Conservation (phyloP, 1,139 yeast genomes). For the Hemisphaericaspora subhashii region DNA sequence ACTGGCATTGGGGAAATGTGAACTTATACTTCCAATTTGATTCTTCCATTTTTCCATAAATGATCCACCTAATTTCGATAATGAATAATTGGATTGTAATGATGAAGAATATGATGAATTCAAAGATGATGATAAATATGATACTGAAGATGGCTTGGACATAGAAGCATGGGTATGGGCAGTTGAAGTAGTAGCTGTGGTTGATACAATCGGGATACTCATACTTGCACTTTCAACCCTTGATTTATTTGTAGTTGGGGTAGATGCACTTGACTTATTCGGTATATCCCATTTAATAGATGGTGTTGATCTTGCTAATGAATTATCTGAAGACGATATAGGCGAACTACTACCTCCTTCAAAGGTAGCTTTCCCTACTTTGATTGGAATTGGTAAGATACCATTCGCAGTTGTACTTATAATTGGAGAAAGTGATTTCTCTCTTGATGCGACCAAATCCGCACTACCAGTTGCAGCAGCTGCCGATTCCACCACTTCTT, state of each 20-base stretch:
- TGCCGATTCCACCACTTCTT: neutral
- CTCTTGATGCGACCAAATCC: neutral
- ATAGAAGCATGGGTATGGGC: conserved; percentile 22
- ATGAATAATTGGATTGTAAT: conserved; percentile 39
- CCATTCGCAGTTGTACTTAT: conserved; percentile 7
- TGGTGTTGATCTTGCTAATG: conserved; percentile 26
- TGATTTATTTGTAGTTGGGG: conserved; percentile 19
- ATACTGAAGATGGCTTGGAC: conserved; percentile 42
- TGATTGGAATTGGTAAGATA: conserved; percentile 33
- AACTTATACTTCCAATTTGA: conserved; percentile 24
- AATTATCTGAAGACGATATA: conserved; percentile 30
- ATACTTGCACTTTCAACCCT: conserved; percentile 13
- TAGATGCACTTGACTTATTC: conserved; percentile 28
- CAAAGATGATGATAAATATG: conserved; percentile 44
- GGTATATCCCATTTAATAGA: conserved; percentile 47
- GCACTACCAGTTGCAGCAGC: neutral
- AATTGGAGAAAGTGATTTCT: neutral
- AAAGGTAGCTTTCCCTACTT: conserved; percentile 5
- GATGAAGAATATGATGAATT: conserved; percentile 38
- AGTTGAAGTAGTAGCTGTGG: conserved; percentile 14
- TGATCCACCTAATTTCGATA: conserved; percentile 45
- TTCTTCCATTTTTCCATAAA: conserved; percentile 49
- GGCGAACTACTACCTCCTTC: conserved; percentile 13
- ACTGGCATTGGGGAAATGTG: conserved; percentile 12
- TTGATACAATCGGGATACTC: conserved; percentile 14